Base-by-base conservation (phyloP, 129 eudicot genomes). In the Lactuca sativa region DNA sequence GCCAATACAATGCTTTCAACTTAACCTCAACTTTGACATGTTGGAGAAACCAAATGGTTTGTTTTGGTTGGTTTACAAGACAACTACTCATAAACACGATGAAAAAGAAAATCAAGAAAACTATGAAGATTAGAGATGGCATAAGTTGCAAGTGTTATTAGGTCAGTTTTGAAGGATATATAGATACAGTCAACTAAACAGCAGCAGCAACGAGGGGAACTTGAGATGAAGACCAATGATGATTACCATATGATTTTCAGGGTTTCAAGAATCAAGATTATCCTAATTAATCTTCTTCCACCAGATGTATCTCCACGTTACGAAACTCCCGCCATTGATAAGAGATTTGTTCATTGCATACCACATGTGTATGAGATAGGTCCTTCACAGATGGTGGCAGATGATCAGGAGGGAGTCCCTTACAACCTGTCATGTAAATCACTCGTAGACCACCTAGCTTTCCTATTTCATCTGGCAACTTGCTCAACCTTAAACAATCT, bases 391-490 rank as follows among this genome's bases (percentile, higher is more conserved):
- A 66, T 16, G 18, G 15, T 49, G 79, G 79, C 13, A 75, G 31
- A 62, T 75, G 69, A 21, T 52, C 30, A 25, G 30, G 30, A 25
- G 30, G 51, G 47, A 81, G 47, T 40, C 77, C 82, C 13, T 62
- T 52, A 62, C 82, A 82, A 69, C 83, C 78, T 56, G 70, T 72
- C 83, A 82, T 78, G 70, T 78, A 51, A 36, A 82, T 52, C 8
- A 60, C 67, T 66, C 68, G 43, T 40, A 82, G 56, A 48, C 73
- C 56, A 12, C 37, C 5, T 44, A 78, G 53, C 53, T 67, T 71
- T 15, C 86, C 81, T 4, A 70, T 49, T 53, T 68, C 36, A 16
- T 34, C 21, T 21, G 21, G 86, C 66, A 82, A 43, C 36, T 10
- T 55, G 13, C 54, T 62, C 53, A 78, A 66, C 34, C 49, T 55